A percentile compares a stretch with the other conserved stretches of the same genome.
Conservation (phyloP, 495 filamentous ascomycete genomes). For the Daldinia loculata region DNA sequence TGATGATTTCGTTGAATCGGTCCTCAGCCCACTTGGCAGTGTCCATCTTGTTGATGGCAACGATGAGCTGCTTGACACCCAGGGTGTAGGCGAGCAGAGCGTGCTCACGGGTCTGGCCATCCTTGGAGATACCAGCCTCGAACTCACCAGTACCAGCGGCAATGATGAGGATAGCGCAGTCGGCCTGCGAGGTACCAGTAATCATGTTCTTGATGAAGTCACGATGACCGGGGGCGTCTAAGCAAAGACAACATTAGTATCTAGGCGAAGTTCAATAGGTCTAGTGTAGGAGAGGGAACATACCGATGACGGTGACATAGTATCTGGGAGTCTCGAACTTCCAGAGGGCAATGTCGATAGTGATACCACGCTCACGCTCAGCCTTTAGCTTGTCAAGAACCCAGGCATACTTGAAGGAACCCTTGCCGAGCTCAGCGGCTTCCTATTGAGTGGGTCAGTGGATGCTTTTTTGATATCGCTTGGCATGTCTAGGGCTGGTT, state of each 20-base stretch:
- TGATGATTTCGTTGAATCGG: conserved; percentile 98
- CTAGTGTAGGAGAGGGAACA: conserved; percentile 36
- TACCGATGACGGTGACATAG: conserved; percentile 99
- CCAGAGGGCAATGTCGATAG: conserved; percentile 99
- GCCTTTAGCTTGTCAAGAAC: conserved; percentile 99
- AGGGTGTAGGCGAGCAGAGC: conserved; percentile 99
- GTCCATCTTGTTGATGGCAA: conserved; percentile 99
- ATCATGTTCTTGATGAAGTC: conserved; percentile 99
- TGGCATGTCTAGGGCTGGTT: conserved; percentile 31
- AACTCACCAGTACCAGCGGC: conserved; percentile 99
- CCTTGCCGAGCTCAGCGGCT: conserved; percentile 99
- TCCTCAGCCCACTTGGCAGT: conserved; percentile 97
- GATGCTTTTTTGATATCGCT: neutral
- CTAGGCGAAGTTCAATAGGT: conserved; percentile 8
- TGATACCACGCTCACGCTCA: conserved; percentile 99
- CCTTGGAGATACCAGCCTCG: conserved; percentile 99
- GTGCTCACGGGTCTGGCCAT: conserved; percentile 99
- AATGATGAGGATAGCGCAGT: conserved; percentile 99
- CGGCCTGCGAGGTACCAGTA: conserved; percentile 99
- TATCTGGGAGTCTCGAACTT: conserved; percentile 99
- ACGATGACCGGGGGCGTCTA: conserved; percentile 98
- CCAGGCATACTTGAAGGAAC: conserved; percentile 99
- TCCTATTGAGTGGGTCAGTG: conserved; percentile 68
- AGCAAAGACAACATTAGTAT: conserved; percentile 30
- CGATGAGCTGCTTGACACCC: conserved; percentile 99